These are phyloP conservation scores for Pseudofabraea citricarpa DNA, from an alignment of 2,329 filamentous ascomycete species.

Conservation along the genomic window DNA sequence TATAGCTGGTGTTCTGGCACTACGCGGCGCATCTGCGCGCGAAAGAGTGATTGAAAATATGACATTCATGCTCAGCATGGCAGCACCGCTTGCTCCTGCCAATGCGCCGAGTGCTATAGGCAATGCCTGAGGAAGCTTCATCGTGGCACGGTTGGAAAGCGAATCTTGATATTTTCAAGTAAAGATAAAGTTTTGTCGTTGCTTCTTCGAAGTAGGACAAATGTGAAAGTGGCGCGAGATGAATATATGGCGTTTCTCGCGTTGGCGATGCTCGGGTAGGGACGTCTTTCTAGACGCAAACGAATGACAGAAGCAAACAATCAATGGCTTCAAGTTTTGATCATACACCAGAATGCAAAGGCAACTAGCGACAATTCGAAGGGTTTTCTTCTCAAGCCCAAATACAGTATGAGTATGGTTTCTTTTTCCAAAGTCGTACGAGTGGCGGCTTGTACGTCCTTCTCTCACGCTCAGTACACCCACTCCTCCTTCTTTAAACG, in stretches of 20 bases:
- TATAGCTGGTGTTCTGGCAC: constrained; percentile 16
- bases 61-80: constrained; percentile 24
- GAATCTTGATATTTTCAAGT: too few species aligned
- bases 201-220: constrained; percentile 10
- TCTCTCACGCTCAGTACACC: too few species aligned
- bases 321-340: constrained; percentile 10
- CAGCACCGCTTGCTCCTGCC: constrained; percentile 21
- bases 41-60: constrained; percentile 22
- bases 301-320: constrained; percentile 21
- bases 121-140: constrained; percentile 17
- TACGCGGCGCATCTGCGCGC: constrained; percentile 7
- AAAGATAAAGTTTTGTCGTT: too few species aligned
- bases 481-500: too few species aligned
- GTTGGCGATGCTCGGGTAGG: constrained; percentile 1
- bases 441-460: constrained; percentile 13
- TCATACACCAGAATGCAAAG: too few species aligned
- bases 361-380: too few species aligned
- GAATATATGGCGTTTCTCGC: constrained; percentile 7
- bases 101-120: constrained; percentile 22
- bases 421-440: constrained; percentile 12
- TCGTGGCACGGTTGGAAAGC: too few species aligned
- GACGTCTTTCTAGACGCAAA: constrained; percentile 13
- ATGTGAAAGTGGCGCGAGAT: constrained; percentile 4
- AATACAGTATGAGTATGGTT: too few species aligned
- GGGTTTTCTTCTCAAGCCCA: too few species aligned